Conservation (phyloP, 1,284 basidiomycete genomes). For the Sporisorium reilianum region DNA sequence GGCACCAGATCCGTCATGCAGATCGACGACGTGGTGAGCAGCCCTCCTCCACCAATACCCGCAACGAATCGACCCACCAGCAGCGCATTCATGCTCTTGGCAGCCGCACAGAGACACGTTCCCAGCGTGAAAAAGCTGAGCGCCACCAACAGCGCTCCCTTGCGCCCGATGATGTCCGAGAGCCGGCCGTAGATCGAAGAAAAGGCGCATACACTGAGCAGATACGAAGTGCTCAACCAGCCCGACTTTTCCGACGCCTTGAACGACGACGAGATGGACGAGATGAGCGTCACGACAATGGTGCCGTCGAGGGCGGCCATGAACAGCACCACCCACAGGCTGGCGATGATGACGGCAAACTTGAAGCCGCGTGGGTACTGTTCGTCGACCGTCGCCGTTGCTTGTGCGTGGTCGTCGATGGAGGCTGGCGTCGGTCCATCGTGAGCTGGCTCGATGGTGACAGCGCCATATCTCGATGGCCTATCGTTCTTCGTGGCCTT, state of each 20-base stretch:
- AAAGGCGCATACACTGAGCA: conserved; percentile 66
- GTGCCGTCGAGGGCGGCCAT: conserved; percentile 66
- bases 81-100: conserved; percentile 56
- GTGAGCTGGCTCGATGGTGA: not conserved
- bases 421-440: conserved; percentile 15
- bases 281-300: conserved; percentile 64
- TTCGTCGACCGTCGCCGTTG: not conserved
- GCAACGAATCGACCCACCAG: conserved; percentile 69
- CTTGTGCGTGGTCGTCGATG: not conserved
- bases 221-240: conserved; percentile 66
- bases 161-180: conserved; percentile 67
- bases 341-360: conserved; percentile 59
- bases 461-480: conserved; percentile 17
- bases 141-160: conserved; percentile 63
- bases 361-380: conserved; percentile 38
- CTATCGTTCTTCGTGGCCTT: not conserved
- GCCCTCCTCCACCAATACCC: conserved; percentile 71
- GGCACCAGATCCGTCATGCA: conserved; percentile 71
- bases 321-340: conserved; percentile 66
- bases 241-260: conserved; percentile 61
- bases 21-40: conserved; percentile 71
- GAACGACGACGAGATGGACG: conserved; percentile 66
- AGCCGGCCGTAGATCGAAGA: conserved; percentile 65
- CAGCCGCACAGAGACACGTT: conserved; percentile 62
- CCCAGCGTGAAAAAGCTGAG: conserved; percentile 60